Base-by-base conservation (phyloP, 306 rosid species). In the Lablab purpureus region DNA sequence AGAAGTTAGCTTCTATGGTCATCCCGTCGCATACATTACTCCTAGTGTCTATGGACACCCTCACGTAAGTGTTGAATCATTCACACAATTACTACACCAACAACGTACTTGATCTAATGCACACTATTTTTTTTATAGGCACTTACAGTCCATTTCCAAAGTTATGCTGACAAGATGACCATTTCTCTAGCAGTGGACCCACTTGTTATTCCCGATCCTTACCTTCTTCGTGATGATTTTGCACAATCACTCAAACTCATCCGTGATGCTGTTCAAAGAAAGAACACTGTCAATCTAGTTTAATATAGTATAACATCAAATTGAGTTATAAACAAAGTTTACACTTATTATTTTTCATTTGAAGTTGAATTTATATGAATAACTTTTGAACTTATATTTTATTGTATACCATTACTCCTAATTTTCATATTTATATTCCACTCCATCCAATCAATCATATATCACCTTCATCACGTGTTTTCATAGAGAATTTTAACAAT, bases 21-120 rank as follows among this genome's bases (percentile, higher is more conserved):
- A 88, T 79, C 90, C 85, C 10, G 13, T 87, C 3, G 73, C 86
- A 67, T 92, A 67, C 87, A 21, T 90, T 68, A 88, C 90, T 49
- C 91, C 91, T 7, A 81, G 83, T 80, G 90, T 82, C 62, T 92
- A 90, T 72, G 97, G 94, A 5, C 93, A 85, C 46, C 94, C 97
- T n/a, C 90, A 82, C 0, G 97, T 89, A 71, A 81, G 89, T 56
- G 89, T 56, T 28, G 4, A 65, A 19, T 51, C 43, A 49, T 28
- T 47, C 27, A n/a, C 10, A 52, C 30, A 3, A 30, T 74, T 51
- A 41, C 30, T n/a, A n/a, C n/a, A n/a, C n/a, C n/a, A n/a, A n/a
- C n/a, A n/a, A n/a, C n/a, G n/a, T n/a, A n/a, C n/a, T n/a, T n/a
- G n/a, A n/a, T n/a, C n/a, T n/a, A n/a, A n/a, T n/a, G n/a, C n/a